phyloP scores from a whole-genome alignment of 768 basidiomycete genomes.

The Psilocybe sp. region DNA sequence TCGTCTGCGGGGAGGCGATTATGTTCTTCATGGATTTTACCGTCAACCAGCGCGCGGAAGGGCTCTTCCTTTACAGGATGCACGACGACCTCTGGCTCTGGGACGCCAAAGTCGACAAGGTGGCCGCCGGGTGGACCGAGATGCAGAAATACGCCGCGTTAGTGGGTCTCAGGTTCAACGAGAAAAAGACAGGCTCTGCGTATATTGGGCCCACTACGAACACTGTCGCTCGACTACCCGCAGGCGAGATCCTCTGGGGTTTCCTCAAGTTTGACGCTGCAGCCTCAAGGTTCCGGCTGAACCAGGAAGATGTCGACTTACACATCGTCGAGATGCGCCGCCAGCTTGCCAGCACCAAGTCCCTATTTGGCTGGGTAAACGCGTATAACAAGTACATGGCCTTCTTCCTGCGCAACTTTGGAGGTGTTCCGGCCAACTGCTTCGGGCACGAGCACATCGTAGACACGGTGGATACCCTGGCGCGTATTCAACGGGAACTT shows the following conservation, averaged over 20 bases:
- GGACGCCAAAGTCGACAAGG: conserved; percentile 29
- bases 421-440: conserved; percentile 29
- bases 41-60: conserved; percentile 39
- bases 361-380: conserved; percentile 36
- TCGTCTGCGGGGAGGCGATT: conserved; percentile 37
- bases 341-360: conserved; percentile 33
- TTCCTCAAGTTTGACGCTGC: conserved; percentile 34
- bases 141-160: conserved; percentile 39
- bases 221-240: conserved; percentile 20
- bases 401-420: conserved; percentile 34
- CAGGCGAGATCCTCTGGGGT: conserved; percentile 37
- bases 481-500: conserved; percentile 30
- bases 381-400: conserved; percentile 38
- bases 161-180: conserved; percentile 39
- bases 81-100: conserved; percentile 48
- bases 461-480: conserved; percentile 30
- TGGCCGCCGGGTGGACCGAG: conserved; percentile 36
- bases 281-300: conserved; percentile 30
- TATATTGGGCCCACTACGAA: conserved; percentile 22
- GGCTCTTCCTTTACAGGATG: conserved; percentile 41
- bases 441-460: conserved; percentile 28
- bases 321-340: conserved; percentile 37
- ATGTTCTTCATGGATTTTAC: conserved; percentile 47
- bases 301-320: conserved; percentile 30
- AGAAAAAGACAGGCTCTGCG: conserved; percentile 38